Evolutionary conservation across 441 rosid species (phyloP).

Genomic region (Jatropha multifida): DNA sequence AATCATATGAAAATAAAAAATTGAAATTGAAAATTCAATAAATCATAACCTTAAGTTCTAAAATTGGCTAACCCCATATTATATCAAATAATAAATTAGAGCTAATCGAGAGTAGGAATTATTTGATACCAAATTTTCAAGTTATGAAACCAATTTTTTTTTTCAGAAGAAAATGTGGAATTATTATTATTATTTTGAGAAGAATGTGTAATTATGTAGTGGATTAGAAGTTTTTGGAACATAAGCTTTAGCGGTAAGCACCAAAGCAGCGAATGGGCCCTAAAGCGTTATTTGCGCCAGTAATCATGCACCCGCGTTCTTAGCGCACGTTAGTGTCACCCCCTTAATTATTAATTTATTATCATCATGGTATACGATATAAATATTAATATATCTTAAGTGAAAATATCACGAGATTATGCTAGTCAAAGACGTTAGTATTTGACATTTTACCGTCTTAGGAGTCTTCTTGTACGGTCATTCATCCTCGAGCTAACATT

Average conservation of each 20-base stretch:
- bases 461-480: too few species aligned
- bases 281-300: constrained; percentile 31
- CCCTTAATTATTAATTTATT: not conserved
- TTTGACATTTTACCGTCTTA: not conserved
- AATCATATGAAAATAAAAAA: too few species aligned
- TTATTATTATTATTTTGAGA: too few species aligned
- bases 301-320: constrained; percentile 20
- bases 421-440: not conserved
- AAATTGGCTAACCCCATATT: not conserved
- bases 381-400: too few species aligned
- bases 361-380: not conserved
- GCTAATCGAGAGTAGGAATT: not conserved
- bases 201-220: not conserved
- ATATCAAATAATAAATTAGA: not conserved
- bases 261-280: not conserved
- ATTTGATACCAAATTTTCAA: not conserved
- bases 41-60: too few species aligned
- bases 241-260: too few species aligned
- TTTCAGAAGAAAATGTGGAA: too few species aligned
- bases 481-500: too few species aligned
- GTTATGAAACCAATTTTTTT: too few species aligned
- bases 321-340: not conserved
- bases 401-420: not conserved
- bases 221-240: not conserved
- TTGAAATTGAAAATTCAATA: too few species aligned